Conservation (phyloP, 1,139 yeast genomes). For the Nakaseomyces uthaithaninus region DNA sequence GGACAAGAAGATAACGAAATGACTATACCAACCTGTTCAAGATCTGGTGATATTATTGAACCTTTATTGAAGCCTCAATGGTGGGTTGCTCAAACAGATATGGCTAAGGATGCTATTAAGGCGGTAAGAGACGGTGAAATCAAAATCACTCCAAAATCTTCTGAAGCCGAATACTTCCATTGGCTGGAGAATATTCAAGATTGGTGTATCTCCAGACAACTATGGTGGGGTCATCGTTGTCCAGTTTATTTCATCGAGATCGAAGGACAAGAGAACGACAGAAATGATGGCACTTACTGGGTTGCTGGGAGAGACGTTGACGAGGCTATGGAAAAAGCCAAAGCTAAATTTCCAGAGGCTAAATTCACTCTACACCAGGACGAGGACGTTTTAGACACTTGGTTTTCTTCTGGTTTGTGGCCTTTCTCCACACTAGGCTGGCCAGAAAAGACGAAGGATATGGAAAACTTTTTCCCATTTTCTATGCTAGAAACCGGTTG, state of each 20-base stretch:
- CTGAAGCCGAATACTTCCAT: constrained; percentile 87
- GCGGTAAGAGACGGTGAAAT: constrained; percentile 81
- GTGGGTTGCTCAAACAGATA: constrained; percentile 92
- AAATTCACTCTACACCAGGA: constrained; percentile 81
- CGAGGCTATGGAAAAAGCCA: constrained; percentile 82
- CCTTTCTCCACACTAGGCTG: constrained; percentile 95
- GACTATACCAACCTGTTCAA: constrained; percentile 87
- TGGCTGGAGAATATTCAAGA: constrained; percentile 97
- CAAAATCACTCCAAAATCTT: constrained; percentile 75
- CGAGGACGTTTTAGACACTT: constrained; percentile 95
- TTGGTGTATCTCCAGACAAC: constrained; percentile 98
- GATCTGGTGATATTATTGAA: constrained; percentile 95
- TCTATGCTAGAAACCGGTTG: constrained; percentile 96
- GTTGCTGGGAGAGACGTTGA: constrained; percentile 75
- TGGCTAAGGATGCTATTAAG: constrained; percentile 81
- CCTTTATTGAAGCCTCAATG: constrained; percentile 97
- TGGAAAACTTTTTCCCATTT: constrained; percentile 79
- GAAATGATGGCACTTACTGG: constrained; percentile 66
- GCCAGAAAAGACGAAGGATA: constrained; percentile 74
- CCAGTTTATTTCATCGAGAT: constrained; percentile 85
- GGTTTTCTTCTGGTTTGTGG: constrained; percentile 99
- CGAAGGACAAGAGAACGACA: constrained; percentile 58
- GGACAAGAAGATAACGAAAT: constrained; percentile 91
- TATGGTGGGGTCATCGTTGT: constrained; percentile 99
- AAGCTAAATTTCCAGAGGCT: constrained; percentile 57